Evolutionary conservation across 371 early-diverging fungal genomes (phyloP), one percentile per base, ranked within the genome.

Genomic region (Mucor piriformis): DNA sequence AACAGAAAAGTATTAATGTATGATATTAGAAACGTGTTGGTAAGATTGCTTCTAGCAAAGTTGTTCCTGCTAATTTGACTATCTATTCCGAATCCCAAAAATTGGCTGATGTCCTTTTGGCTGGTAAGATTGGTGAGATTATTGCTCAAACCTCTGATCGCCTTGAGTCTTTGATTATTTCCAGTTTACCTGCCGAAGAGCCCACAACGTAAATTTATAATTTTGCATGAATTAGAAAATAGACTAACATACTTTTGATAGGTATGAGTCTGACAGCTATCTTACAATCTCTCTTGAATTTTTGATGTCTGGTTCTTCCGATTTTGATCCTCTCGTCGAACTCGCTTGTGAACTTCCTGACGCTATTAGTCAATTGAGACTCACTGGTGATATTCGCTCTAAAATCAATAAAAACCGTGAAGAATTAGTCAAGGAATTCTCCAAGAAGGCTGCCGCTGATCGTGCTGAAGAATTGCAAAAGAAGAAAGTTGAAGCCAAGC

Each of bases 401-500:
- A 73, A 73, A 50, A 42, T 77, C 51, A 69, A 57, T 52, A 81
- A 76, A 64, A 76, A 77, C 71, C 64, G 76, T 54, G 82, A 78
- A 32, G 64, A 75, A 43, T 51, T 79, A 16, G 66, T 73, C 34
- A 82, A 85, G 60, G 72, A 72, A 47, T 67, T 70, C 47, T 74
- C 79, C 51, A 84, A 83, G 65, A 67, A 64, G 40, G 46, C 53
- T 20, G 76, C 82, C 32, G 81, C 79, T 55, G 77, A 85, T 37
- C 71, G 75, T 48, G 73, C 81, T 3, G 74, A 78, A 34, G 84
- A 86, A 64, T 53, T 83, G 15, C 67, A 68, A 25, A 57, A 59
- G 21, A 77, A 77, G 59, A 76, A 82, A 61, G 82, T 77, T 11
- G 84, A 84, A 42, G 86, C 86, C 62, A 91, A 90, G 69, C 85